Evolutionary conservation across 371 early-diverging fungal genomes (phyloP), one percentile per base, ranked within the genome.

Genomic region (Gilbertella persicaria): DNA sequence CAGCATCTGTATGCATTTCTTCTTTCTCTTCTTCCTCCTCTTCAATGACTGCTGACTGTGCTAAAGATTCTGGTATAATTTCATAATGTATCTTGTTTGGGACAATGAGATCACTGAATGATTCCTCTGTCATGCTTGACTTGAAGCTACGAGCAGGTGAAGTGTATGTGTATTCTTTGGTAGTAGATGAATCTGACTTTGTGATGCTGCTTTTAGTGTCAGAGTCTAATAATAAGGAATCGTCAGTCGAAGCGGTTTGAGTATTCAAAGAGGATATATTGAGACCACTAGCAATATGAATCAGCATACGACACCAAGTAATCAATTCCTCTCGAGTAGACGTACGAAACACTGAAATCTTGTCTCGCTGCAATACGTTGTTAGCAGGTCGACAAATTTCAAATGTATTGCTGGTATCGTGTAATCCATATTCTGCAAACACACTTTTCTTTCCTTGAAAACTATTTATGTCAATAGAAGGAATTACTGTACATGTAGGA

Each of bases 21-120:
- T n/a, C 75, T 54, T 92, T 86, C 23, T 88, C 85, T 26, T 87
- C 83, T 28, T 87, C 85, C 37, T 88, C 87, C 39, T 83, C 82
- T 9, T 84, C 50, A 8, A 38, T 38, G 2, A 29, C 17, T 7
- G 13, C 43, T 12, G 30, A n/a, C n/a, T n/a, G n/a, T n/a, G n/a
- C n/a, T n/a, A n/a, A n/a, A n/a, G n/a, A n/a, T n/a, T n/a, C n/a
- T n/a, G n/a, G n/a, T n/a, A n/a, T n/a, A n/a, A n/a, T n/a, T n/a
- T n/a, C n/a, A n/a, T n/a, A n/a, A n/a, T n/a, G 19, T 8, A 52
- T 30, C 24, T 52, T 53, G 4, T 29, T 50, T 37, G 45, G 36
- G 4, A 26, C 45, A 1, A 35, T 38, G 33, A 49, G 49, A 8
- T 60, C 53, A 28, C 49, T 60, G 12, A 60, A 49, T 4, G 54